phyloP scores from a whole-genome alignment of 768 basidiomycete genomes.

The Tylopilus vinaceipallidus region DNA sequence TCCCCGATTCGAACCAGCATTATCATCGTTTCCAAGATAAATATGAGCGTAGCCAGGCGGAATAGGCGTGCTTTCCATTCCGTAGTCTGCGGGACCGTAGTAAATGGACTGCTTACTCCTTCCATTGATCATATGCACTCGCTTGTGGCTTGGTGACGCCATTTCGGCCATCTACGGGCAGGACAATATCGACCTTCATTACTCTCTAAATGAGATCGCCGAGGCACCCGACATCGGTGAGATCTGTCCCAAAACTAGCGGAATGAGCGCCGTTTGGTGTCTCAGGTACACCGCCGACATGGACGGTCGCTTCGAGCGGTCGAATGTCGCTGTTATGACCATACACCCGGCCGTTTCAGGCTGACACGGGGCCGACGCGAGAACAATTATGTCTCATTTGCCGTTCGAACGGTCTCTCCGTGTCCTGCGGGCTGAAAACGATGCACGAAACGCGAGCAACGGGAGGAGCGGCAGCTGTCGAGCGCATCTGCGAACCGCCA shows the following conservation, averaged over 20 bases:
- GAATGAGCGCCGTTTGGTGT: not conserved
- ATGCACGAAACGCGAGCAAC: slow-evolving; percentile 19
- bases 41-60: slow-evolving; percentile 27
- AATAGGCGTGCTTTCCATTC: slow-evolving; percentile 32
- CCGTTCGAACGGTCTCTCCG: slow-evolving; percentile 3
- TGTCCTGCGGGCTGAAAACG: slow-evolving; percentile 23
- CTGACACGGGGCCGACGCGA: slow-evolving; percentile 7
- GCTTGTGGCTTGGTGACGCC: slow-evolving; percentile 23
- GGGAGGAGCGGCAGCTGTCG: slow-evolving; percentile 7
- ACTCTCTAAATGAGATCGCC: slow-evolving; percentile 17
- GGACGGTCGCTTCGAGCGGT: not conserved
- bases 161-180: slow-evolving; percentile 20
- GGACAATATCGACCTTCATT: slow-evolving; percentile 10
- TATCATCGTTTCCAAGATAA: slow-evolving; percentile 17
- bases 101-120: slow-evolving; percentile 19
- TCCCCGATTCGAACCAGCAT: slow-evolving; percentile 20
- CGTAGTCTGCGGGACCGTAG: slow-evolving; percentile 23
- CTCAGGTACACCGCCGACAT: not conserved
- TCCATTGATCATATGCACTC: slow-evolving; percentile 18
- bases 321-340: not conserved
- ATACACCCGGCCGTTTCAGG: slow-evolving; percentile 15
- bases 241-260: slow-evolving; percentile 10
- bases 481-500: slow-evolving; percentile 3
- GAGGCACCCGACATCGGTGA: slow-evolving; percentile 13
- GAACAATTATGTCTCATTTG: slow-evolving; percentile 8